Base-by-base conservation (phyloP, 2,329 filamentous ascomycete genomes). In the Torrubiellomyces zombiae region DNA sequence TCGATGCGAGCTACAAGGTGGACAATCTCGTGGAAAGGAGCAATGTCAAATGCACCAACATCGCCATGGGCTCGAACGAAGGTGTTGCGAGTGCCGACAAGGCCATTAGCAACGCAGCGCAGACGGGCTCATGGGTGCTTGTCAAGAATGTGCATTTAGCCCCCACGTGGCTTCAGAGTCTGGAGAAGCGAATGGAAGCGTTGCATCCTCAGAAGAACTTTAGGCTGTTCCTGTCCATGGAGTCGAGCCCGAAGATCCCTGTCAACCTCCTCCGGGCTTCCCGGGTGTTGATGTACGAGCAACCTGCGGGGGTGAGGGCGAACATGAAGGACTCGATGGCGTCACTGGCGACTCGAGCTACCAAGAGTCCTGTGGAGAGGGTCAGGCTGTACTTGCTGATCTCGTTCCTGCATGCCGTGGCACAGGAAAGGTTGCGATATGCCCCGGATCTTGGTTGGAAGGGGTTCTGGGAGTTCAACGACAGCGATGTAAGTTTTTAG, bases 391-490 rank as follows among this genome's bases (percentile, higher is more conserved):
- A 98, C 44, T 63, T 98, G 23, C 60, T 98, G 24, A 65, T 98
- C 18, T 89, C 79, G 3, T 95, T 98, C 66, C 48, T 98, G 39
- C 89, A 98, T 47, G 91, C 89, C 6, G 85, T 98, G 18, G 74
- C 94, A 8, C 89, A 98, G 50, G 89, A 98, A 51, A 67, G 91
- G 39, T 60, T 98, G 33, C 77, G 89, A 33, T 98, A 98, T 48
- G 85, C 86, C 14, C 91, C 89, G 1, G 86, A 67, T 29, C 60
- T 98, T 28, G 89, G 89, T 32, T 98, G 89, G 89, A 94, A 92
- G 59, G 82, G 83, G 27, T 93, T 94, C 64, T 98, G 91, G 89
- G 91, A 98, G 53, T 98, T 98, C 53, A 98, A 98, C 47, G 91
- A 98, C 52, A 92, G 85, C 39, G 89, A 98, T 54, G 81, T 91